A percentile compares a stretch with the other conserved stretches of the same genome.
Conservation (phyloP, 352 stramenopile genomes). For the Phytophthora quininea region DNA sequence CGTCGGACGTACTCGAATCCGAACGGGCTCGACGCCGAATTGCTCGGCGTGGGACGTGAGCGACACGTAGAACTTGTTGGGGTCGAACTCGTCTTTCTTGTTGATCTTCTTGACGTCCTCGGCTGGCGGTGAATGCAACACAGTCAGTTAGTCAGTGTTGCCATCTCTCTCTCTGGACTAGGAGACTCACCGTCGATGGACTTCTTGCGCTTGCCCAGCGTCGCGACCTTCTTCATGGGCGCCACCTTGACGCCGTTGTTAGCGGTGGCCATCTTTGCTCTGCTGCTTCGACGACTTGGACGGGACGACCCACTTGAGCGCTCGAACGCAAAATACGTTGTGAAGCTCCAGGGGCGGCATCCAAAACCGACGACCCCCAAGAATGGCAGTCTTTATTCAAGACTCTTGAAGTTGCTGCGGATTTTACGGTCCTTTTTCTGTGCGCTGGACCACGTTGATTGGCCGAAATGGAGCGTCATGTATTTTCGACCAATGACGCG, state of each 20-base stretch:
- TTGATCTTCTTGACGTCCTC: slow-evolving; percentile 84
- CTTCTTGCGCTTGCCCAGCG: slow-evolving; percentile 90
- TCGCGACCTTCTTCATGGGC: slow-evolving; percentile 82
- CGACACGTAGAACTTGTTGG: slow-evolving; percentile 88
- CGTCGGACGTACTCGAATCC: slow-evolving; percentile 64
- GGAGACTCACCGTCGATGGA: slow-evolving; percentile 73
- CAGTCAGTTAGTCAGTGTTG: slow-evolving; percentile 9
- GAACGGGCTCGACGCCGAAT: slow-evolving; percentile 87
- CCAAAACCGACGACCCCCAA: slow-evolving; percentile 28
- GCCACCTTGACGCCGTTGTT: slow-evolving; percentile 16
- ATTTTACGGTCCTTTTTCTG: slow-evolving; percentile 31
- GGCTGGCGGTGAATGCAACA: slow-evolving; percentile 37
- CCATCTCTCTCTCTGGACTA: background rate
- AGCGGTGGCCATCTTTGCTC: slow-evolving; percentile 23
- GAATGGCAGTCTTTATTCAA: slow-evolving; percentile 14
- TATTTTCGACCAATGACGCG: background rate
- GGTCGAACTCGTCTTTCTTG: slow-evolving; percentile 87
- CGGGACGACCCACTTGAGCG: slow-evolving; percentile 32
- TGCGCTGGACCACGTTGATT: slow-evolving; percentile 32
- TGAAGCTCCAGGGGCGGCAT: slow-evolving; percentile 17
- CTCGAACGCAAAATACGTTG: slow-evolving; percentile 47
- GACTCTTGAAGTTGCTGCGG: slow-evolving; percentile 28
- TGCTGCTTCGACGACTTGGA: slow-evolving; percentile 2
- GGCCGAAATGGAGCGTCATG: slow-evolving; percentile 31
- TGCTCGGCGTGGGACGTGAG: slow-evolving; percentile 88